Percentiles rank a stretch among this genome's conserved stretches.
These are phyloP conservation scores for Pelargonium fulgidum DNA, from an alignment of 441 rosid species.

Conservation along the genomic window DNA sequence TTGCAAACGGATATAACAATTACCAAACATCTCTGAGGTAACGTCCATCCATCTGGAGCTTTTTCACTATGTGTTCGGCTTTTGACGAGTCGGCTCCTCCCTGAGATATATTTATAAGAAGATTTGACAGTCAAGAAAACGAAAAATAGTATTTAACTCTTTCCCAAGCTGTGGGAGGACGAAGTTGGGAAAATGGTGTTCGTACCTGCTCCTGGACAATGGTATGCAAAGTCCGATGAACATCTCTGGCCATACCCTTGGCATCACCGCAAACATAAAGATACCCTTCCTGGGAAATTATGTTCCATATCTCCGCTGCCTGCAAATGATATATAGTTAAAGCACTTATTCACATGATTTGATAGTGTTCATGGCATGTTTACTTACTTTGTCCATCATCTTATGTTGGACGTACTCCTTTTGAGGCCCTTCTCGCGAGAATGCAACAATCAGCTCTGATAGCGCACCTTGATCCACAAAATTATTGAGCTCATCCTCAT, in stretches of 20 bases:
- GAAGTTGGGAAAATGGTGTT: no score
- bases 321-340: conserved; percentile 8
- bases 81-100: no score
- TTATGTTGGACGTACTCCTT: conserved; percentile 73
- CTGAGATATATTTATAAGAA: no score
- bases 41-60: no score
- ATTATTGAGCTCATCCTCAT: conserved; percentile 50
- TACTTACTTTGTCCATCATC: conserved; percentile 42
- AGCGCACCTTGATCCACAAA: conserved; percentile 47
- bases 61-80: no score
- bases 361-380: neutral
- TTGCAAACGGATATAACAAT: no score
- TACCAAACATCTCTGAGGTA: no score
- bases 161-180: no score
- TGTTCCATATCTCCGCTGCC: conserved; percentile 49
- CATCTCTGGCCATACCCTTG: conserved; percentile 74
- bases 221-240: conserved; percentile 53
- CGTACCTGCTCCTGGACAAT: conserved; percentile 47
- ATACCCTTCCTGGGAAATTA: conserved; percentile 53
- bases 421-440: conserved; percentile 61
- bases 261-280: conserved; percentile 75
- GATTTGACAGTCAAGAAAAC: no score
- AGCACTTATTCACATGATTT: no score
- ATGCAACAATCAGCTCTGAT: conserved; percentile 57
- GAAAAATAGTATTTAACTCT: no score